Base-by-base conservation (phyloP, 768 basidiomycete species). In the Kwoniella sp. region DNA sequence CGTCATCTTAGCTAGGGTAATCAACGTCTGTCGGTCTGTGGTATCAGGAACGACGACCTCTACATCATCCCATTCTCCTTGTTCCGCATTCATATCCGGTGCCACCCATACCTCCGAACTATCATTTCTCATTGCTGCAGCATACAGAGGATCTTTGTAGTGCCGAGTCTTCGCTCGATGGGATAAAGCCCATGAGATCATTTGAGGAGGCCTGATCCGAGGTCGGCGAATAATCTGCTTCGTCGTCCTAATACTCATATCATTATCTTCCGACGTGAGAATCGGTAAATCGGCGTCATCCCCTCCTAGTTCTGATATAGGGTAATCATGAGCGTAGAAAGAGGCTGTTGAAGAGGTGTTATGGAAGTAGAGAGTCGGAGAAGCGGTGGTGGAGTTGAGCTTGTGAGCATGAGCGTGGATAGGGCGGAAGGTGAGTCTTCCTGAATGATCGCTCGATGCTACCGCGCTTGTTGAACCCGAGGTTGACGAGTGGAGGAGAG, bases 1-100 rank as follows among this genome's bases (percentile, higher is more conserved):
- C 12, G 89, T 86, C 90, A 98, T 97, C 85, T 90, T 92, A 21
- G 90, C 92, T 17, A 97, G 83, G 26, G 85, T 81, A 13, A 87
- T 83, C 7, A 97, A 79, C 0, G 91, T 89, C 70, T 87, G 84
- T 33, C 89, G 85, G 70, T 87, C 86, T 19, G 82, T 82, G 3
- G 90, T 84, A 72, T 96, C 88, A 1, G 94, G 94, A 0, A 85
- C 87, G 5, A 76, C 72, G 0, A 90, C 83, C 36, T 89, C 85
- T 24, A 83, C 83, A 49, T 86, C 84, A 15, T 86, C 81, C 92
- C 93, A 95, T 33, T 79, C 78, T 1, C 71, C 71, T 13, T 67
- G 53, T 19, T 62, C 53, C 30, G 65, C 66, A 27, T 47, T 62
- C 55, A 69, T 73, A 51, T 73, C 70, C 7, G 74, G 74, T 49